phyloP scores from a whole-genome alignment of 1,139 yeast genomes.

The Sugiyamaella japonica region DNA sequence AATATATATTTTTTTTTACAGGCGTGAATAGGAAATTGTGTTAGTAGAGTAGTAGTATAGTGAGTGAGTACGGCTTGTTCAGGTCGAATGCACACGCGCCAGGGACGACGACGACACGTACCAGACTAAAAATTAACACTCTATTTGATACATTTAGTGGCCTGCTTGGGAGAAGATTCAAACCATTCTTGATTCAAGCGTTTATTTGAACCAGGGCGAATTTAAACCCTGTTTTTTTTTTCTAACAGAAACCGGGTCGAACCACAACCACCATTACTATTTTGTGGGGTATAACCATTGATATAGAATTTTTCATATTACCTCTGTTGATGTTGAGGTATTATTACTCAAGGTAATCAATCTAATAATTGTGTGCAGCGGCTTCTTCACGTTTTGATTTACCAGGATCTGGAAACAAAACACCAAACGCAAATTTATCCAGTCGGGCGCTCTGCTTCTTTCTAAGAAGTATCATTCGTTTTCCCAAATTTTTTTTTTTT shows the following conservation, averaged over 20 bases:
- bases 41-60: not conserved
- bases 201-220: too few relatives aligned
- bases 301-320: too few relatives aligned
- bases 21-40: not conserved
- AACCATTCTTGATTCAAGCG: not conserved
- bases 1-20: not conserved
- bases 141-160: not conserved
- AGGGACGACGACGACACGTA: constrained; percentile 10
- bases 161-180: not conserved
- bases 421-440: not conserved
- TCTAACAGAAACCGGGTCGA: too few relatives aligned
- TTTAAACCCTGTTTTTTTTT: too few relatives aligned
- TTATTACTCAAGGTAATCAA: too few relatives aligned
- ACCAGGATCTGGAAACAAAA: not conserved
- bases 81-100: constrained; percentile 1
- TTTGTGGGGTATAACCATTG: too few relatives aligned
- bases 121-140: not conserved
- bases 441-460: not conserved
- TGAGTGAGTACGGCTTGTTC: not conserved
- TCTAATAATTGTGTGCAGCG: too few relatives aligned
- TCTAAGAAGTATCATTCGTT: not conserved
- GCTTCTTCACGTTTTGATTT: too few relatives aligned
- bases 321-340: too few relatives aligned
- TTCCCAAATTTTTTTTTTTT: not conserved
- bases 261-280: too few relatives aligned